These are phyloP conservation scores for Hibiscus mutabilis DNA, from an alignment of 345 rosid species.

Conservation along the genomic window DNA sequence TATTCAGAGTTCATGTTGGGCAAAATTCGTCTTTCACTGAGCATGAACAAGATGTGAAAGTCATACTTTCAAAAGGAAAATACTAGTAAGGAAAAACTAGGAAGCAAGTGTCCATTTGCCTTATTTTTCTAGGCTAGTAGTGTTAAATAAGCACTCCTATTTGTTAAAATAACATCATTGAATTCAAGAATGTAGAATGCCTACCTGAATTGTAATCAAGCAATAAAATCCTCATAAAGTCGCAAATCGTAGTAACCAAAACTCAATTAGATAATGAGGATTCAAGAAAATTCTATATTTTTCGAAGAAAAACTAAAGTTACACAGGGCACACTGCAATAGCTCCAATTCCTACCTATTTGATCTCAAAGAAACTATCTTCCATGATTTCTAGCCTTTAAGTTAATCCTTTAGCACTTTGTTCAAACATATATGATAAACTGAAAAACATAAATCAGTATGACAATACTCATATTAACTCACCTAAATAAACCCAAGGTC, in stretches of 20 bases:
- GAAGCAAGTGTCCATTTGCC: not conserved
- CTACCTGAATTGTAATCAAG: too few species aligned
- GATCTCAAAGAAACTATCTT: not conserved
- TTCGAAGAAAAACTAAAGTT: not conserved
- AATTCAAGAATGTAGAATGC: not conserved
- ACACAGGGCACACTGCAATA: not conserved
- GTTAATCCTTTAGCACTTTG: not conserved
- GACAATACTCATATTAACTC: not conserved
- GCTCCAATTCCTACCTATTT: not conserved
- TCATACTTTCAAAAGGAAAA: not conserved
- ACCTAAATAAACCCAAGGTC: not conserved
- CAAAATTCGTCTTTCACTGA: not conserved
- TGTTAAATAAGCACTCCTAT: not conserved
- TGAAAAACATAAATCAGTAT: not conserved
- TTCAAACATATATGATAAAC: not conserved
- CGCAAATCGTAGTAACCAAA: not conserved
- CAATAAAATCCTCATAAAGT: not conserved
- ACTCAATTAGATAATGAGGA: not conserved
- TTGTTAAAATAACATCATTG: not conserved
- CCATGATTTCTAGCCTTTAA: not conserved
- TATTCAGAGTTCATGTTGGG: not conserved
- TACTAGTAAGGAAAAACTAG: not conserved
- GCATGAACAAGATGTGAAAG: not conserved
- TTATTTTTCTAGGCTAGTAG: not conserved
- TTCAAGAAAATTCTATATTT: not conserved